Conservation (phyloP, 2,329 filamentous ascomycete species). For the Acephala macrosclerotiorum region DNA sequence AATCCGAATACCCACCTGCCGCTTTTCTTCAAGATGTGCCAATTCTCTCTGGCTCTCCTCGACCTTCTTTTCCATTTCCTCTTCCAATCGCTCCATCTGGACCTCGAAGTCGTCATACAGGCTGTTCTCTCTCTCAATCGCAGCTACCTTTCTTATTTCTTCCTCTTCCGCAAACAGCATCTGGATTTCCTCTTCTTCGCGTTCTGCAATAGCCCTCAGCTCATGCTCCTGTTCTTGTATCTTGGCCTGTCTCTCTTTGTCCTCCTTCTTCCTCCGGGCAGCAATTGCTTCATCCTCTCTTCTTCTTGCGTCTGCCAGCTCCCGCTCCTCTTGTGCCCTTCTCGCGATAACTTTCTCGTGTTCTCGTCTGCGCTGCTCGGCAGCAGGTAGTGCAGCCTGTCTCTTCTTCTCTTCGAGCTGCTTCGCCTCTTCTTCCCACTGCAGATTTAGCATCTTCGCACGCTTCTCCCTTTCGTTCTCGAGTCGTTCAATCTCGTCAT, state of each 20-base stretch:
- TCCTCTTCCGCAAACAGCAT: constrained; percentile 14
- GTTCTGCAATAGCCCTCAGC: constrained; percentile 2
- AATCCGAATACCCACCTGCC: constrained; percentile 11
- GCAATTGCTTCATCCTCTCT: constrained; percentile 19
- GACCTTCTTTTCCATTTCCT: constrained; percentile 24
- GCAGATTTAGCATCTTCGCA: constrained; percentile 9
- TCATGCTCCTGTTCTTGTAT: constrained; percentile 21
- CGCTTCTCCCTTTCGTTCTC: constrained; percentile 19
- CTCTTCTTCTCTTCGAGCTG: constrained; percentile 18
- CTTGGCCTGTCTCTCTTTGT: constrained; percentile 15
- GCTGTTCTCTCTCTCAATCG: constrained; percentile 17
- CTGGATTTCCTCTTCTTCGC: constrained; percentile 21
- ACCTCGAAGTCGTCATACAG: constrained; percentile 19
- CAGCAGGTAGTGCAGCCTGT: constrained; percentile 1
- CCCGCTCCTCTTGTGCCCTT: constrained; percentile 13
- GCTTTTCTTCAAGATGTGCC: constrained; percentile 17
- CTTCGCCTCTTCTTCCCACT: constrained; percentile 13
- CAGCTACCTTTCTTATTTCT: constrained; percentile 12
- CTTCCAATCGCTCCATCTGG: constrained; percentile 17
- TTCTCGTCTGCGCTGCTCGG: constrained; percentile 11
- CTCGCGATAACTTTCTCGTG: not conserved
- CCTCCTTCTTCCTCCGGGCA: constrained; percentile 17
- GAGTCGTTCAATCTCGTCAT: constrained; percentile 25
- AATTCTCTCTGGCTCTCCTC: constrained; percentile 15
- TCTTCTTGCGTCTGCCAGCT: constrained; percentile 12